Conservation (phyloP, 148 eudicot species). For the Selenicereus undatus region DNA sequence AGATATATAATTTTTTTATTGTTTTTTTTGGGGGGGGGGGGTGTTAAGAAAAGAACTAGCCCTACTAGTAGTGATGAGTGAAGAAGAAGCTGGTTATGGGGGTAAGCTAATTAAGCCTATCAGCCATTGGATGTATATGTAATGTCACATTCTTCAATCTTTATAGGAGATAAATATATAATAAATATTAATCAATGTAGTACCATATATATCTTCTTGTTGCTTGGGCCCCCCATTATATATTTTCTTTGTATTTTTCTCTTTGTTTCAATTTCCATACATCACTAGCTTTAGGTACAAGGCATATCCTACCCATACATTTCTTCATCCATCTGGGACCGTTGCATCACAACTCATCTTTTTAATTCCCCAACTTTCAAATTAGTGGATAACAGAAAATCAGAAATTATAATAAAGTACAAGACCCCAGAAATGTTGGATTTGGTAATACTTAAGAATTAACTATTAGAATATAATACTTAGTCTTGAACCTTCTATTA, state of each 20-base stretch:
- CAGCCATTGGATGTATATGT: neutral
- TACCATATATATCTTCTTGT: no score
- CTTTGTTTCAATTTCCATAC: neutral
- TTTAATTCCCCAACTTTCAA: neutral
- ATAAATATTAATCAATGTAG: no score
- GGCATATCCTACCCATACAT: neutral
- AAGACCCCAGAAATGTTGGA: neutral
- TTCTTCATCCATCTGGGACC: neutral
- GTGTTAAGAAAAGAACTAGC: no score
- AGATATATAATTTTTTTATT: no score
- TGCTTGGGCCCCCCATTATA: neutral
- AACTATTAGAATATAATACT: no score
- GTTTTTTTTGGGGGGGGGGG: no score
- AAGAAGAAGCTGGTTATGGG: conserved; percentile 11
- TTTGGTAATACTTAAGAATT: neutral
- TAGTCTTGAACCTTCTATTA: no score
- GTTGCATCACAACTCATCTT: neutral
- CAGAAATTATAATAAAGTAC: neutral
- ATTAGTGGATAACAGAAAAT: neutral
- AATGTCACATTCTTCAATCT: neutral
- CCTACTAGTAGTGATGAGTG: conserved; percentile 10
- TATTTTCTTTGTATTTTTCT: no score
- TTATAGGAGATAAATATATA: neutral
- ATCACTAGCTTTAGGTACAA: conserved; percentile 14
- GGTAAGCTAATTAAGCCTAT: neutral